Evolutionary conservation across 2,329 filamentous ascomycete species (phyloP).

Genomic region (Emergomyces pasteurianus): DNA sequence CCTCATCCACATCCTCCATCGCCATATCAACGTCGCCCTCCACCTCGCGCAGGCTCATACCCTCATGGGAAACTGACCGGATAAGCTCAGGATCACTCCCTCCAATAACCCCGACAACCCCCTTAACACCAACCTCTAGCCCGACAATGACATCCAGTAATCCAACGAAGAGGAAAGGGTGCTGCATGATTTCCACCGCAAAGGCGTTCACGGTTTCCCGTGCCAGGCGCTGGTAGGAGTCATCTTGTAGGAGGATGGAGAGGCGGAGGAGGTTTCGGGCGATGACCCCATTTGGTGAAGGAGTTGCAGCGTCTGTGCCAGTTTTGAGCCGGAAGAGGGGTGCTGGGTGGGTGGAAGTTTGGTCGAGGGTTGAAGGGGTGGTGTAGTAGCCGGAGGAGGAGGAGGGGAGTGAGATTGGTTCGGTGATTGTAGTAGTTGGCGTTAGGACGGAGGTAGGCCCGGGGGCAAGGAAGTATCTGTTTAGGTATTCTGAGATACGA

Average conservation of each 20-base stretch:
- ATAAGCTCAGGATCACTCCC: slow-evolving; percentile 16
- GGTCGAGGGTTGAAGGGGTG: slow-evolving; percentile 37
- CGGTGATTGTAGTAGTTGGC: slow-evolving; percentile 2
- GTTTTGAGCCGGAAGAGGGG: slow-evolving; percentile 78
- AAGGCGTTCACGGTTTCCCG: slow-evolving; percentile 71
- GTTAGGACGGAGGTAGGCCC: slow-evolving; percentile 16
- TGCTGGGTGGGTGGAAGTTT: slow-evolving; percentile 45
- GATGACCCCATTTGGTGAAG: slow-evolving; percentile 80
- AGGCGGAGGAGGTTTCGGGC: slow-evolving; percentile 79
- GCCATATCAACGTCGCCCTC: slow-evolving; percentile 5
- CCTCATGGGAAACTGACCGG: background rate
- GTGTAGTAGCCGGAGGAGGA: slow-evolving; percentile 31
- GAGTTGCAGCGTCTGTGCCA: slow-evolving; percentile 85
- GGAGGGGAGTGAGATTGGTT: slow-evolving; percentile 17
- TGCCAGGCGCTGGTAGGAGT: slow-evolving; percentile 52
- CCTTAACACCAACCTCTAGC: slow-evolving; percentile 56
- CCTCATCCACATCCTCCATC: slow-evolving; percentile 11
- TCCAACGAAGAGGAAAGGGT: slow-evolving; percentile 81
- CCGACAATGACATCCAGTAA: slow-evolving; percentile 66
- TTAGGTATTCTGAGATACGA: slow-evolving; percentile 51
- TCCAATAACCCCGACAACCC: slow-evolving; percentile 44
- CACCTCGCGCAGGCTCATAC: background rate
- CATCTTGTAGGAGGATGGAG: slow-evolving; percentile 54
- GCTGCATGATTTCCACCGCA: slow-evolving; percentile 80
- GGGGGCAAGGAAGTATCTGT: slow-evolving; percentile 63